Evolutionary conservation across 1,284 basidiomycete genomes (phyloP).

Genomic region (Moesziomyces sp.): DNA sequence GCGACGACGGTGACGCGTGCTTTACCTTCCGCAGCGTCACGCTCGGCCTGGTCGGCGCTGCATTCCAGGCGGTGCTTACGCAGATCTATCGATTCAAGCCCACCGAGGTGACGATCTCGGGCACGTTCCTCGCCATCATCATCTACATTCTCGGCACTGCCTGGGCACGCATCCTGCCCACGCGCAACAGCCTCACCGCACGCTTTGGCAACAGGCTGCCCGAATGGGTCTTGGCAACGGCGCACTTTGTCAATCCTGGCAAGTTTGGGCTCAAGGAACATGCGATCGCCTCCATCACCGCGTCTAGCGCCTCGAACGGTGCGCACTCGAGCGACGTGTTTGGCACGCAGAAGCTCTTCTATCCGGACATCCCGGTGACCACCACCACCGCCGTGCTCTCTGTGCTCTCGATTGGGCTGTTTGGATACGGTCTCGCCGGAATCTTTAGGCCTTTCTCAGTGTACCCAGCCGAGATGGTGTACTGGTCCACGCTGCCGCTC

Average conservation of each 20-base stretch:
- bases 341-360: constrained; percentile 47
- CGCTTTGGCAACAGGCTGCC: constrained; percentile 7
- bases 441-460: constrained; percentile 38
- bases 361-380: constrained; percentile 16
- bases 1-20: constrained; percentile 75
- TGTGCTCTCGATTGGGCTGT: constrained; percentile 76
- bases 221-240: constrained; percentile 68
- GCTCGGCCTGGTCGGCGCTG: constrained; percentile 74
- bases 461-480: constrained; percentile 67
- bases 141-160: constrained; percentile 73
- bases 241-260: constrained; percentile 74
- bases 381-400: constrained; percentile 74
- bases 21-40: constrained; percentile 74
- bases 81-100: constrained; percentile 74
- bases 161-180: constrained; percentile 70
- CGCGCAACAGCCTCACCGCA: constrained; percentile 64
- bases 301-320: constrained; percentile 69
- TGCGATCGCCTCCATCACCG: constrained; percentile 74
- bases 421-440: constrained; percentile 75
- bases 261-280: constrained; percentile 75
- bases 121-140: constrained; percentile 75
- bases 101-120: constrained; percentile 71
- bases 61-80: constrained; percentile 72
- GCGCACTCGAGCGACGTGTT: constrained; percentile 21
- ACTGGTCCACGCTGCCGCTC: constrained; percentile 57